Percentiles rank a stretch among this genome's conserved stretches.
Evolutionary conservation across 2,329 filamentous ascomycete genomes (phyloP).

Genomic region (Clarireedia monteithiana): DNA sequence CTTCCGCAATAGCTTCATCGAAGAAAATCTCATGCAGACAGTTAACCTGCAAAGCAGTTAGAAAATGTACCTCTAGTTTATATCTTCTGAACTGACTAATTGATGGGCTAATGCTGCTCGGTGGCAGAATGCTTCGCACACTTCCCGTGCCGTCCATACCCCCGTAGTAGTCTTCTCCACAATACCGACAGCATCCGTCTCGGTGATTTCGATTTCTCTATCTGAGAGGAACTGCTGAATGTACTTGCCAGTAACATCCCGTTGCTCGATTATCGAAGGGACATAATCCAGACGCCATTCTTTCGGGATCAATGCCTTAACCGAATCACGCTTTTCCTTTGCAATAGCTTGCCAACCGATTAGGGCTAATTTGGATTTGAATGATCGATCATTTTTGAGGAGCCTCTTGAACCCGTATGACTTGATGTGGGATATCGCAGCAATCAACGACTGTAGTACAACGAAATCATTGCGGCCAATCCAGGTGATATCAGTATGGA

Average conservation of each 20-base stretch:
- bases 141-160: conserved; percentile 47
- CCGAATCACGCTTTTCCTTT: conserved; percentile 44
- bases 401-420: neutral
- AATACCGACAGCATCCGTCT: conserved; percentile 50
- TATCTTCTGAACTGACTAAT: conserved; percentile 41
- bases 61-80: conserved; percentile 35
- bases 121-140: conserved; percentile 46
- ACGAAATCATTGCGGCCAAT: neutral
- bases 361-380: neutral
- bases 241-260: conserved; percentile 48
- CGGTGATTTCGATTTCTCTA: conserved; percentile 52
- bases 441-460: neutral
- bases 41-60: conserved; percentile 41
- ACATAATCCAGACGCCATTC: conserved; percentile 44
- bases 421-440: neutral
- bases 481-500: neutral
- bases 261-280: conserved; percentile 36
- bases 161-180: conserved; percentile 45
- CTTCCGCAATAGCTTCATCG: conserved; percentile 41
- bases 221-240: conserved; percentile 46
- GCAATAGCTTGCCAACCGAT: conserved; percentile 42
- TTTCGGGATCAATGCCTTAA: conserved; percentile 45
- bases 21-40: conserved; percentile 53
- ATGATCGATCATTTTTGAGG: neutral
- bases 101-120: conserved; percentile 47